Evolutionary conservation across 2,329 filamentous ascomycete genomes (phyloP), one percentile per base, ranked within the genome.

Genomic region (Colletotrichum brevisporum): DNA sequence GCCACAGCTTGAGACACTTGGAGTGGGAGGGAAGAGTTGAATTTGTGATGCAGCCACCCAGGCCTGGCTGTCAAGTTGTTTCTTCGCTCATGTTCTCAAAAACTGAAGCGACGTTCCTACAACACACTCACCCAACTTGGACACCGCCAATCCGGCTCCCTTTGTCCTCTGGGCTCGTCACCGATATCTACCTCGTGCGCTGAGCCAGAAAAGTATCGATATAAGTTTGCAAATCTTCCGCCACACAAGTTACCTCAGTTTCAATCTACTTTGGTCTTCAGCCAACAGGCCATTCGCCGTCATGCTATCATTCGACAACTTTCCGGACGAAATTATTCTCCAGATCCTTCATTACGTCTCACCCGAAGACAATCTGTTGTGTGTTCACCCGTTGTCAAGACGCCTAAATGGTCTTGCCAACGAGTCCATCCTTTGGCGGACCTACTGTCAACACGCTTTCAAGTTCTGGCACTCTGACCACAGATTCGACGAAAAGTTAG

Each of bases 281-380:
- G 21, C 16, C n/a, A 51, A 31, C 24, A 24, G 45, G 36, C 36
- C 45, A 26, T 63, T 47, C 43, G 67, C 56, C 58, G 50, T 70
- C 58, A 80, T 79, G 78, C 55, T 76, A 12, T 79, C 80, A 45
- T 75, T 88, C 64, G 77, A 82, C 47, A 73, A 77, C 62, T 84
- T 96, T 43, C 95, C 95, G 48, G 92, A 95, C 79, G 96, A 99
- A 83, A 88, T 98, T 71, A 86, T 98, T 74, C 90, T 94, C 77
- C 87, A 91, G 61, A 92, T 98, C 73, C 86, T 98, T 73, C 85
- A 86, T 71, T 90, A 90, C 76, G 78, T 81, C 76, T 89, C 80
- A 76, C 91, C 86, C 73, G 83, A 84, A 65, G 85, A 91, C 69
- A 85, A 84, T 56, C 78, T 90, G 47, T 61, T 73, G 15, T 79